Evolutionary conservation across 2,329 filamentous ascomycete genomes (phyloP), one percentile per base, ranked within the genome.

Genomic region (Escovopsis sp.): DNA sequence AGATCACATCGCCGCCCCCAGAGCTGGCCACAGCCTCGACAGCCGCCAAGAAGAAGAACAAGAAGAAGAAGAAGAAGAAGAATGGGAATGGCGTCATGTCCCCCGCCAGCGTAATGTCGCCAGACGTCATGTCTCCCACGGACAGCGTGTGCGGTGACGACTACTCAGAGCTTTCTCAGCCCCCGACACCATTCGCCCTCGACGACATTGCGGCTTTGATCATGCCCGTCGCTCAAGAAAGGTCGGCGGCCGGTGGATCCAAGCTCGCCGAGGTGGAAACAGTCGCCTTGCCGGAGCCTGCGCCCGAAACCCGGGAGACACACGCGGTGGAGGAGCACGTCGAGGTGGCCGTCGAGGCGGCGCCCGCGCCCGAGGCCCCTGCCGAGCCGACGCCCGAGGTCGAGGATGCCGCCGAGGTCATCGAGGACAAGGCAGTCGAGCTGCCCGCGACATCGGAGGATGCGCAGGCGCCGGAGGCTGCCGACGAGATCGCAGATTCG

Each of bases 61-160:
- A 37, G 26, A 40, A 38, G 38, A 37, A 42, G 35, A 39, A 37
- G 38, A 42, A 38, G 39, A 40, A 38, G 36, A 35, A n/a, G 15
- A 35, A 36, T 27, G 28, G 28, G 14, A 37, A 35, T 8, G 21
- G 21, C 3, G 11, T 25, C 21, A 23, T 23, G 21, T 23, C 21
- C 21, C 21, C 21, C 21, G n/a, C n/a, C n/a, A 8, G 21, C 21
- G 11, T 23, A 7, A 25, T 25, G 21, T 25, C 21, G 9, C 21
- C 21, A 8, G 33, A 34, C n/a, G 35, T 33, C 11, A 23, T 39
- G 19, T 25, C 21, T 25, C 21, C 21, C 21, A 30, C n/a, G 23
- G 35, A 37, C 14, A 34, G 34, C 11, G 35, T 30, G 7, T 17
- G 36, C 19, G 28, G 34, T 19, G 41, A 42, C 11, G 31, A 33